Conservation (phyloP, 2,329 filamentous ascomycete genomes). For the Lasiodiplodia sp. region DNA sequence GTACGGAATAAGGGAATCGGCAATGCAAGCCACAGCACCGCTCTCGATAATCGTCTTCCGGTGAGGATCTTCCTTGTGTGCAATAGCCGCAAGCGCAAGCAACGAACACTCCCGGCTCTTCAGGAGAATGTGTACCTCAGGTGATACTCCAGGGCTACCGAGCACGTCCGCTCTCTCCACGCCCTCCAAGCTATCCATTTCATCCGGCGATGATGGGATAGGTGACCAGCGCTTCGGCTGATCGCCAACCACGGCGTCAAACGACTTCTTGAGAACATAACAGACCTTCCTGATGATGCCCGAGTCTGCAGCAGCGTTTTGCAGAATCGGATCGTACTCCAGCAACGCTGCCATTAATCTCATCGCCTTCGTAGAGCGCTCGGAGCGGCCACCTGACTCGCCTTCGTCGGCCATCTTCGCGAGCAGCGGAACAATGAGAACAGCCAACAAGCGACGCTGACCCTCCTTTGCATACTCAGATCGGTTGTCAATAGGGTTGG, state of each 20-base stretch:
- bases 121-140: slow-evolving; percentile 68
- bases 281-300: slow-evolving; percentile 68
- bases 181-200: slow-evolving; percentile 17
- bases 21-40: slow-evolving; percentile 80
- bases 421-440: slow-evolving; percentile 56
- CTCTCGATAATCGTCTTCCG: slow-evolving; percentile 82
- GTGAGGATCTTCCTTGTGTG: slow-evolving; percentile 82
- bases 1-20: slow-evolving; percentile 77
- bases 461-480: slow-evolving; percentile 47
- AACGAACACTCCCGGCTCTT: slow-evolving; percentile 78
- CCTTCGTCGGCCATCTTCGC: slow-evolving; percentile 55
- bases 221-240: slow-evolving; percentile 65
- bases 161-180: slow-evolving; percentile 23
- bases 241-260: slow-evolving; percentile 59
- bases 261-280: slow-evolving; percentile 70
- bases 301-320: slow-evolving; percentile 81
- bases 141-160: slow-evolving; percentile 36
- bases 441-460: slow-evolving; percentile 50
- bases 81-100: slow-evolving; percentile 81
- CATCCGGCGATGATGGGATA: slow-evolving; percentile 36
- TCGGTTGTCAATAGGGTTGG: slow-evolving; percentile 44
- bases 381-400: slow-evolving; percentile 35
- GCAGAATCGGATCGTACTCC: slow-evolving; percentile 77
- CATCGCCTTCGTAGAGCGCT: slow-evolving; percentile 63
- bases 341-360: slow-evolving; percentile 80